Base-by-base conservation (phyloP, 2,329 filamentous ascomycete genomes). In the Diplodia sapinea region DNA sequence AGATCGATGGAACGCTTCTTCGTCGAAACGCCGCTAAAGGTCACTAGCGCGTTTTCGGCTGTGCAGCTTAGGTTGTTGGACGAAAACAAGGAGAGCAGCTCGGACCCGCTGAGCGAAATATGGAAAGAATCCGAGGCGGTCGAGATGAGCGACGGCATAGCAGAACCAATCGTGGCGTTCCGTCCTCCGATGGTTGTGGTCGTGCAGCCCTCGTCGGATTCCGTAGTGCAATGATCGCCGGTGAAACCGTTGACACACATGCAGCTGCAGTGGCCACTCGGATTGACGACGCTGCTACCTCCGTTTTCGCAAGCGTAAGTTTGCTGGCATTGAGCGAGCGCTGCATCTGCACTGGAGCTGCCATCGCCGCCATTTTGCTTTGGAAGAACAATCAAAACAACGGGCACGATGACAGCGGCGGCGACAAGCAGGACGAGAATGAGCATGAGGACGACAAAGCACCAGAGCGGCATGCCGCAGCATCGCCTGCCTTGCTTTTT, bases 221-320 rank as follows among this genome's bases (percentile, higher is more conserved):
- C 71, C 4, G 78, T 79, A 1, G 79, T 82, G 74, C 89, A 92
- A 17, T 81, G 84, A 1, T 80, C 79, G 26, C 89, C 89, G 0
- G 91, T 94, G 76, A 94, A 98, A 1, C 94, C 93, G 73, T 95
- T 93, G 26, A 90, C 88, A 79, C 94, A 99, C 52, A 97, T 88
- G 76, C 94, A 99, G 13, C 89, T 90, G 79, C 94, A 98, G 23
- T 85, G 82, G 3, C 76, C 76, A 52, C 87, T 86, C 67, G 87
- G 83, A 17, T 85, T 87, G 23, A 93, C 79, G 17, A 94, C 86
- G 66, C 89, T 93, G 20, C 89, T 88, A 33, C 94, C 94, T 11
- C 92, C 93, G 71, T 98, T 97, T 64, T 86, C 81, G 74, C 94
- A 97, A 0, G 83, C 84, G 15, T 90, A 80, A 36, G 85, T 84